Evolutionary conservation across 306 rosid genomes (phyloP), one percentile per base, ranked within the genome.

Genomic region (Dryas drummondii): DNA sequence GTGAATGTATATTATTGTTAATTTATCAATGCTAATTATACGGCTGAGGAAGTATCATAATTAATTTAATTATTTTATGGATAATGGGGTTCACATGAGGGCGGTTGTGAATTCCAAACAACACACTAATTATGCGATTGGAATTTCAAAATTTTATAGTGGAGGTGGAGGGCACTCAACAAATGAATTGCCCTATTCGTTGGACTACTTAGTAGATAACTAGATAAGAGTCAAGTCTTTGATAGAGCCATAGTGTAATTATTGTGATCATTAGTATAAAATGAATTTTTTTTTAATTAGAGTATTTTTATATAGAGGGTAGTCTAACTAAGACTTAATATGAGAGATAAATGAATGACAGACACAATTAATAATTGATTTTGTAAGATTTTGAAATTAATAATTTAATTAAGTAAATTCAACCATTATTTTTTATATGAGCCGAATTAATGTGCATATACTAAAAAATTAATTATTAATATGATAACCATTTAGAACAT

Each of bases 1-100:
- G 37, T 32, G 37, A 32, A 32, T 22, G 22, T 22, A 22, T 32
- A 32, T 32, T 32, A 32, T 32, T 32, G 2, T 32, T 32, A 2
- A 32, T 2, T 32, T 1, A 32, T 32, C 2, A 32, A 32, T 32
- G 37, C 37, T 32, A 32, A 32, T 32, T 32, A 32, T 32, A 2
- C 37, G 37, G 37, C 37, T 32, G 37, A 32, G 37, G 37, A 32
- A 32, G 37, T 54, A n/a, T 22, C 12, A 47, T 67, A 67, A 1
- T 67, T 48, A 67, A 1, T 67, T 48, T 47, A 47, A 26, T 48
- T 37, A 61, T 13, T 1, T 2, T 1, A 27, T 10, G 74, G 61
- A 16, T 52, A 52, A 53, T 69, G 74, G 62, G 74, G 16, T 70
- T 69, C 73, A 52, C 73, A 69, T 70, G 74, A 8, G 6, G 22